Conservation (phyloP, 2,329 filamentous ascomycete genomes). For the Diaporthe sp. region DNA sequence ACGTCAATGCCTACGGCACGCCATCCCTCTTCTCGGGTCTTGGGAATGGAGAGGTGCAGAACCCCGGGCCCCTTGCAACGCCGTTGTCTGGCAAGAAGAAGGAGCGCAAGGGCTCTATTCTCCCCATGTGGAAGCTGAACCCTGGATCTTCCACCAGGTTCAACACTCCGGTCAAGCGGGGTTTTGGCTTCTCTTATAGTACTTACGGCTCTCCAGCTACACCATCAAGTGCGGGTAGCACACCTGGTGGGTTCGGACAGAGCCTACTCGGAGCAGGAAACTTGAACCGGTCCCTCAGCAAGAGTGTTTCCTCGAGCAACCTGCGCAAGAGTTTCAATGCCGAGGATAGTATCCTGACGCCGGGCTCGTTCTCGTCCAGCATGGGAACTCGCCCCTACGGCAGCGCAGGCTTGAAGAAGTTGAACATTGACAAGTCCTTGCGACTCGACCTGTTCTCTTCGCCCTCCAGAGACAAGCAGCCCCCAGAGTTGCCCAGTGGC, state of each 20-base stretch:
- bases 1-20: slow-evolving; percentile 90
- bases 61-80: slow-evolving; percentile 91
- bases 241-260: slow-evolving; percentile 75
- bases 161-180: slow-evolving; percentile 85
- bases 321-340: slow-evolving; percentile 84
- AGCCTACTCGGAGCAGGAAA: slow-evolving; percentile 76
- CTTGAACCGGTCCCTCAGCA: slow-evolving; percentile 79
- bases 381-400: slow-evolving; percentile 73
- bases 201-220: slow-evolving; percentile 87
- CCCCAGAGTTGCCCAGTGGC: slow-evolving; percentile 55
- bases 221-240: slow-evolving; percentile 75
- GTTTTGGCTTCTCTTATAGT: slow-evolving; percentile 94
- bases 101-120: slow-evolving; percentile 80
- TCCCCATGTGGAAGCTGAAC: slow-evolving; percentile 90
- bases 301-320: slow-evolving; percentile 90
- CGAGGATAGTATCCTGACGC: slow-evolving; percentile 87
- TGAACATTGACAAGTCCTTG: slow-evolving; percentile 91
- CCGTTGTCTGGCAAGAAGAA: slow-evolving; percentile 81
- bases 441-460: slow-evolving; percentile 78
- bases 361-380: slow-evolving; percentile 84
- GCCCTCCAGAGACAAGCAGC: slow-evolving; percentile 65
- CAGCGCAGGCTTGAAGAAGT: slow-evolving; percentile 83
- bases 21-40: slow-evolving; percentile 87
- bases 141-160: slow-evolving; percentile 84
- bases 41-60: slow-evolving; percentile 70